A percentile compares a stretch with the other conserved stretches of the same genome.
Conservation (phyloP, 306 rosid genomes). For the Betula pendula region DNA sequence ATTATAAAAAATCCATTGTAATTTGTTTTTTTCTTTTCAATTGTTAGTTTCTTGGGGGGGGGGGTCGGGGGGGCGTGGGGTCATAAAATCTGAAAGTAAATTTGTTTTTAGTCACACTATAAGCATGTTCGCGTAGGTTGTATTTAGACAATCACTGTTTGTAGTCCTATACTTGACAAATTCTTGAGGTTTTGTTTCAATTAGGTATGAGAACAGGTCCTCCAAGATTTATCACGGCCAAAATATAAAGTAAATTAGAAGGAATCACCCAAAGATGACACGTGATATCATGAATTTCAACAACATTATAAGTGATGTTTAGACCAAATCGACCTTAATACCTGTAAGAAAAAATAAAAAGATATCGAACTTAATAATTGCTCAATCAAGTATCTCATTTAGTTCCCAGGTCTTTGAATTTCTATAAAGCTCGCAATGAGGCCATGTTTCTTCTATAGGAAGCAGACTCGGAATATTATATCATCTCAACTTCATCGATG, state of each 20-base stretch:
- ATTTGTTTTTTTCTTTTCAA: too few species aligned
- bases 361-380: neutral
- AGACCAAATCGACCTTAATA: too few species aligned
- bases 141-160: too few species aligned
- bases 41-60: too few species aligned
- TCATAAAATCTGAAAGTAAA: too few species aligned
- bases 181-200: neutral
- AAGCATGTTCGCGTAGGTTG: too few species aligned
- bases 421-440: neutral
- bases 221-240: neutral
- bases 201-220: neutral
- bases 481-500: constrained; percentile 62
- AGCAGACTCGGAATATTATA: constrained; percentile 16
- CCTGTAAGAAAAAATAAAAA: too few species aligned
- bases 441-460: constrained; percentile 12
- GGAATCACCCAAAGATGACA: neutral
- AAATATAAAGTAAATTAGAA: neutral
- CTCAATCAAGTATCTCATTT: neutral
- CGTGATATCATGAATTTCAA: neutral
- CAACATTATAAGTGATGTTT: neutral
- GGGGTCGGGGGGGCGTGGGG: too few species aligned
- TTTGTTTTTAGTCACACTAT: too few species aligned
- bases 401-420: neutral
- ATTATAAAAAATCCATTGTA: too few species aligned
- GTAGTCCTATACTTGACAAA: neutral